Evolutionary conservation across 306 rosid genomes (phyloP), one percentile per base, ranked within the genome.

Genomic region (Vigna mungo): DNA sequence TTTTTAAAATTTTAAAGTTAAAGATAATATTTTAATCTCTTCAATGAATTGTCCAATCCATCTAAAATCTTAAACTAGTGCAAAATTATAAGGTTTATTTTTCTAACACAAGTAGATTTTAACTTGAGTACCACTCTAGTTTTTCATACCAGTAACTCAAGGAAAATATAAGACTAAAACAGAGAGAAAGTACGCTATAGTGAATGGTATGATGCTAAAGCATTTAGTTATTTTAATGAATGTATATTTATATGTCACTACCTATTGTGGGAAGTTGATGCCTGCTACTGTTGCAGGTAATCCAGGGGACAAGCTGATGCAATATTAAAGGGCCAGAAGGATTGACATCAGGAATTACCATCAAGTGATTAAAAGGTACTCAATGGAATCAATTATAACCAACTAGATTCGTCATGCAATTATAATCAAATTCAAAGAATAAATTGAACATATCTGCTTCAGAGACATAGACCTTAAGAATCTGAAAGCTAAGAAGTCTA

Each of bases 251-350:
- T 9, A 41, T 39, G n/a, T 1, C 20, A 11, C 17, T 39, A 39
- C 5, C 20, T 18, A 18, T 43, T 1, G 72, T 41, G 54, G 36
- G 18, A 34, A 65, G 53, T 66, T 65, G 71, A 30, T 39, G 21
- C 44, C 2, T 14, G 17, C 39, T 25, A 27, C 66, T 61, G 9
- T 34, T 16, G 47, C 27, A 9, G 30, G 27, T 9, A 9, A 37
- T 2, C 88, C 81, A 95, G 82, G 3, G 97, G 99, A 27, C 97
- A 95, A 82, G 84, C 97, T 95, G 93, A 27, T 52, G 74, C 51
- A 67, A 18, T 46, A 84, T 34, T 4, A 75, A 59, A 10, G 44
- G 55, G 56, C 63, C 77, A 65, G 39, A 67, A 78, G 77, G 74
- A 68, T 78, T 62, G 71, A 44, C 76, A 71, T 76, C 23, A 34